A percentile compares a stretch with the other conserved stretches of the same genome.
These are phyloP conservation scores for Neofusicoccum ribis DNA, from an alignment of 2,329 filamentous ascomycete species.

Conservation along the genomic window DNA sequence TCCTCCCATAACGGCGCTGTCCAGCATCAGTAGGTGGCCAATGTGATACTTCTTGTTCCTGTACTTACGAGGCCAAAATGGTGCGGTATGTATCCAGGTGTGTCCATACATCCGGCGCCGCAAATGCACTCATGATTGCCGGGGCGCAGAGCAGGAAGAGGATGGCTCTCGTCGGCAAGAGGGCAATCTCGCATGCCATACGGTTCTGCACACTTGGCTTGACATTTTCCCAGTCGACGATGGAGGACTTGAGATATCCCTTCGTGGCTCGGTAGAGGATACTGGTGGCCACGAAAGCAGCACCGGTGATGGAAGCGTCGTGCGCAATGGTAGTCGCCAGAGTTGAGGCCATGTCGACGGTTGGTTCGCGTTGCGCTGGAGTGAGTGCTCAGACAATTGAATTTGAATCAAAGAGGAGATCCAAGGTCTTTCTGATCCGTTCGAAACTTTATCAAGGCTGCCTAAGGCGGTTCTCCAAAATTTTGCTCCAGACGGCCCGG, in stretches of 20 bases:
- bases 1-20: background rate
- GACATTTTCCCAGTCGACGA: background rate
- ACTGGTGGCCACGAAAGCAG: background rate
- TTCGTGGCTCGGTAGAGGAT: background rate
- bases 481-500: no score
- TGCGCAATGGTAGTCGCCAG: background rate
- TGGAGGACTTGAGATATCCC: background rate
- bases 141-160: conserved; percentile 1
- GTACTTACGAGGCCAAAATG: background rate
- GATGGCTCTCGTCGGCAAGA: background rate
- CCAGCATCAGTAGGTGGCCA: background rate
- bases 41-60: no score
- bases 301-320: background rate
- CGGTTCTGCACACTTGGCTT: background rate
- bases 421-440: no score
- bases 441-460: no score
- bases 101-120: background rate
- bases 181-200: conserved; percentile 1
- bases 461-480: no score
- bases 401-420: no score
- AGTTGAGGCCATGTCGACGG: background rate
- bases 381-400: no score
- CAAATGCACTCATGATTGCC: background rate
- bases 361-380: no score
- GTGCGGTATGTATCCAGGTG: conserved; percentile 4